Evolutionary conservation across 176 grass and related monocot genomes (phyloP).

Genomic region (Raddia distichophylla): DNA sequence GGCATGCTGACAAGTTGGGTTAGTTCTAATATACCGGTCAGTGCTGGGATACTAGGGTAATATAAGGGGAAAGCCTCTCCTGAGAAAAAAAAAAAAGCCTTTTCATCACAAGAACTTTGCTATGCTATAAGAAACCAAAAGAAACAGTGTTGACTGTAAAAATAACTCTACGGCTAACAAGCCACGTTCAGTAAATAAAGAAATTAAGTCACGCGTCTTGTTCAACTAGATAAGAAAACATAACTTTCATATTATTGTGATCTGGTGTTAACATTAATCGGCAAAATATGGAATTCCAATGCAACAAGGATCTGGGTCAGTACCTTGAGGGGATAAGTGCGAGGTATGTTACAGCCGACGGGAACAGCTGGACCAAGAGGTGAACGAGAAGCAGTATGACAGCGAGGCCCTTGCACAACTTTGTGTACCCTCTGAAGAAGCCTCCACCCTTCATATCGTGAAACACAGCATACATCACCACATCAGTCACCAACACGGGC

Average conservation of each 20-base stretch:
- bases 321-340: conserved; percentile 93
- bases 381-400: conserved; percentile 72
- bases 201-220: background rate
- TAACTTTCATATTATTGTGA: background rate
- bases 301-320: conserved; percentile 26
- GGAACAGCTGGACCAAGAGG: conserved; percentile 78
- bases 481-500: background rate
- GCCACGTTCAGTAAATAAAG: background rate
- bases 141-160: background rate
- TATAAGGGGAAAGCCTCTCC: background rate
- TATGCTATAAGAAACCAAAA: background rate
- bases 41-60: background rate
- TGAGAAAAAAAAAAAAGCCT: background rate
- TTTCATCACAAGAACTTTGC: conserved; percentile 8
- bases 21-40: conserved; percentile 22
- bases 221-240: background rate
- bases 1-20: background rate
- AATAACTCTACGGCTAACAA: background rate
- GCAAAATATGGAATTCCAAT: background rate
- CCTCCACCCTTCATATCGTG: conserved; percentile 58
- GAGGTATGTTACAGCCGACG: conserved; percentile 66
- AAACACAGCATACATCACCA: background rate
- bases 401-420: conserved; percentile 88
- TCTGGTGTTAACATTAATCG: background rate
- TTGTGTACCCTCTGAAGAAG: conserved; percentile 89